A percentile compares a stretch with the other conserved stretches of the same genome.
These are phyloP conservation scores for Diaporthe helianthi DNA, from an alignment of 2,329 filamentous ascomycete genomes.

Conservation along the genomic window DNA sequence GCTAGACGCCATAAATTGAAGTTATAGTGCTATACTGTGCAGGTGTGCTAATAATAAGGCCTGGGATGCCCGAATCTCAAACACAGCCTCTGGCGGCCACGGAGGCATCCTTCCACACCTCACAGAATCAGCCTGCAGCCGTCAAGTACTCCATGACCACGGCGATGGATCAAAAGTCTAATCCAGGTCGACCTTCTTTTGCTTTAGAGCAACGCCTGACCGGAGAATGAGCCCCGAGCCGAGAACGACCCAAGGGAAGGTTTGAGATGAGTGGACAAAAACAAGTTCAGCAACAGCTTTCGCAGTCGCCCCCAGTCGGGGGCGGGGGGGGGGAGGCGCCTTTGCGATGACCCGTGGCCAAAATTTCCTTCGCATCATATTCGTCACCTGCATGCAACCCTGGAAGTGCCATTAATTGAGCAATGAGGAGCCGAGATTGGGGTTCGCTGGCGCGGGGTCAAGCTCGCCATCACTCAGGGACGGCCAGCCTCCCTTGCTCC, in stretches of 20 bases:
- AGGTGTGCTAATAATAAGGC: background rate
- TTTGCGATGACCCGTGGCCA: conserved; percentile 13
- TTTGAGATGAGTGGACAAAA: conserved; percentile 5
- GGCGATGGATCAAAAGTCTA: conserved; percentile 12
- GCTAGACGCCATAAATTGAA: conserved; percentile 4
- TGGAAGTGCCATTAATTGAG: conserved; percentile 19
- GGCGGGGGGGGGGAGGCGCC: too few relatives aligned
- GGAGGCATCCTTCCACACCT: conserved; percentile 6
- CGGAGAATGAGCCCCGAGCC: background rate
- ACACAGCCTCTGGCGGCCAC: background rate
- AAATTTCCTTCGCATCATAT: conserved; percentile 15
- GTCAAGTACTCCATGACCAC: conserved; percentile 3
- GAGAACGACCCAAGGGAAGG: conserved; percentile 18
- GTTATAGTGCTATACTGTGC: conserved; percentile 19
- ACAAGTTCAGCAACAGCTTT: conserved; percentile 10
- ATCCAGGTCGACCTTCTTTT: background rate
- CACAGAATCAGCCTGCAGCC: conserved; percentile 4
- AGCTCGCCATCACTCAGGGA: background rate
- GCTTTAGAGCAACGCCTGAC: background rate
- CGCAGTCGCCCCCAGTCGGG: background rate
- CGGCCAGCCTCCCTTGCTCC: conserved; percentile 21
- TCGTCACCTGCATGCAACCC: conserved; percentile 25
- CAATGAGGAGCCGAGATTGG: conserved; percentile 27
- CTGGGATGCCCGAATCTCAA: background rate
- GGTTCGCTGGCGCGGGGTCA: conserved; percentile 8